phyloP scores from a whole-genome alignment of 176 grass and related monocot genomes.

The Aechmea fasciata region DNA sequence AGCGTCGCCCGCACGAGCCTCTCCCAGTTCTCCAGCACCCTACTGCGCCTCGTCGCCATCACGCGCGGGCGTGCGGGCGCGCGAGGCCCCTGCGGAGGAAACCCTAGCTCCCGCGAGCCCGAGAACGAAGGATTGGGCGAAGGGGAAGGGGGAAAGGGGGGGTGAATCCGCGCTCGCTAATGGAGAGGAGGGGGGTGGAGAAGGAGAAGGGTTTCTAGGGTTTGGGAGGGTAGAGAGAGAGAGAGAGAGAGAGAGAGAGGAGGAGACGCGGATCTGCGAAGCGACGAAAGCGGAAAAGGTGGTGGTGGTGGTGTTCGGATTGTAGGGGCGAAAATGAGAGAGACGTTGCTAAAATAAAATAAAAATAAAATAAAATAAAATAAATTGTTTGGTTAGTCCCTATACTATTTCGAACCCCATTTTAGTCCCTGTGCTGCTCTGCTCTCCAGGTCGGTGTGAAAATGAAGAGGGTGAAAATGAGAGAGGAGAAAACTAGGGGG shows the following conservation, averaged over 20 bases:
- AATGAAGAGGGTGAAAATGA: no score
- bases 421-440: neutral
- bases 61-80: neutral
- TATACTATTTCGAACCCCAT: neutral
- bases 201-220: neutral
- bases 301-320: no score
- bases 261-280: neutral
- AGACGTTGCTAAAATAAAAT: no score
- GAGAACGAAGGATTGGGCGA: no score
- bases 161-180: neutral
- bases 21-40: slow-evolving; percentile 74
- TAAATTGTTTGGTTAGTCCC: no score
- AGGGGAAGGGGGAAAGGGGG: neutral
- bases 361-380: no score
- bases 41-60: neutral
- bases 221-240: slow-evolving; percentile 4
- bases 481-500: no score
- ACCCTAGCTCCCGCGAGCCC: neutral
- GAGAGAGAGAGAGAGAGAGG: neutral
- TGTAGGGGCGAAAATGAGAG: no score
- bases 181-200: neutral
- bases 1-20: slow-evolving; percentile 58
- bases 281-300: no score
- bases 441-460: no score
- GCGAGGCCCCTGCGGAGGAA: neutral